Conservation (phyloP, 2,329 filamentous ascomycete species). For the Cercospora sojina region DNA sequence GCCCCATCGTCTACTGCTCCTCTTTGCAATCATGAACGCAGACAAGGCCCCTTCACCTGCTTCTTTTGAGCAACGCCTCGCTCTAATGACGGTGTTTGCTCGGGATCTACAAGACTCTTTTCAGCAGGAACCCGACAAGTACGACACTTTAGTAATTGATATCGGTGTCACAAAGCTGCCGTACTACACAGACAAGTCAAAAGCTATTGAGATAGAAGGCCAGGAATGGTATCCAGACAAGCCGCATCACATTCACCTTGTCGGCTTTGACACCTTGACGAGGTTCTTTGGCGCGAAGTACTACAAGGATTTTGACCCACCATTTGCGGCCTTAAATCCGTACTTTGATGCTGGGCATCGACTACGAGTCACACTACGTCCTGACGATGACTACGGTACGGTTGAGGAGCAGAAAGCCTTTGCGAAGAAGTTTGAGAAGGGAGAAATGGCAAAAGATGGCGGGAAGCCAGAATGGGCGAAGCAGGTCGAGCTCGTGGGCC, state of each 20-base stretch:
- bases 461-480: conserved; percentile 59
- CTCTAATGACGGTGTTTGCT: conserved; percentile 70
- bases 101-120: conserved; percentile 48
- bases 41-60: conserved; percentile 67
- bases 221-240: conserved; percentile 37
- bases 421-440: conserved; percentile 50
- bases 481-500: conserved; percentile 61
- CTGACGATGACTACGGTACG: conserved; percentile 60
- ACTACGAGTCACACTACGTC: conserved; percentile 64
- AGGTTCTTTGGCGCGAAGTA: conserved; percentile 71
- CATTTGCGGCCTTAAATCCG: conserved; percentile 57
- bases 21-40: conserved; percentile 64
- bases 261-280: conserved; percentile 74
- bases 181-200: conserved; percentile 72
- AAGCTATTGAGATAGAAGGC: conserved; percentile 52
- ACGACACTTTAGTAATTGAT: conserved; percentile 53
- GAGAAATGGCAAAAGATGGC: conserved; percentile 53
- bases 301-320: conserved; percentile 59
- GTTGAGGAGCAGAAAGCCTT: conserved; percentile 57
- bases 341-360: conserved; percentile 62
- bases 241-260: conserved; percentile 63
- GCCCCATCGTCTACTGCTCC: conserved; percentile 54
- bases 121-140: conserved; percentile 13
- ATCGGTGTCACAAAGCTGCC: conserved; percentile 69
- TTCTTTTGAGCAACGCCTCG: conserved; percentile 64